These are phyloP conservation scores for Ogataea methanolica DNA, from an alignment of 805 yeast genomes.

Conservation along the genomic window DNA sequence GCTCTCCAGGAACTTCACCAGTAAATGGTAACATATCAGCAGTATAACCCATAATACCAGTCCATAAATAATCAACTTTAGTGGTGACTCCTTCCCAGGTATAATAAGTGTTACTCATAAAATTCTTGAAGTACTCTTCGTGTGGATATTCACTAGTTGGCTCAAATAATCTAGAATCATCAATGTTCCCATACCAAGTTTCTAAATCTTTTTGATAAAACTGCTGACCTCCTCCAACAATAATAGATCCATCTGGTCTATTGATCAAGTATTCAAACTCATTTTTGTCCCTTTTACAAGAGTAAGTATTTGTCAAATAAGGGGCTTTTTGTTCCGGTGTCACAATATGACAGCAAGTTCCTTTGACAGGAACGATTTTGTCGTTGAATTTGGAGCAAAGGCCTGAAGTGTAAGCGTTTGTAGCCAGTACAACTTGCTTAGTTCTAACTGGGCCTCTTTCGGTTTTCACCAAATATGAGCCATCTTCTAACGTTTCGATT, in stretches of 20 bases:
- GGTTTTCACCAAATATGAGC: constrained; percentile 31
- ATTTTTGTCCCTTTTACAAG: constrained; percentile 21
- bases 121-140: constrained; percentile 22
- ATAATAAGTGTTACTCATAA: constrained; percentile 28
- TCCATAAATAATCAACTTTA: constrained; percentile 32
- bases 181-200: constrained; percentile 24
- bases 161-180: constrained; percentile 30
- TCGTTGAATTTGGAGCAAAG: constrained; percentile 23
- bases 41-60: constrained; percentile 45
- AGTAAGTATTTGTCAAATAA: constrained; percentile 34
- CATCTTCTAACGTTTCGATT: constrained; percentile 16
- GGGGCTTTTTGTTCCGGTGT: constrained; percentile 24
- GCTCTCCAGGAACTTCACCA: constrained; percentile 33
- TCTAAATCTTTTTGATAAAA: neutral
- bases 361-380: constrained; percentile 33
- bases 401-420: constrained; percentile 32
- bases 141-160: constrained; percentile 6
- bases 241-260: constrained; percentile 30
- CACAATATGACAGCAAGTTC: constrained; percentile 22
- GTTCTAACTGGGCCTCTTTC: constrained; percentile 24
- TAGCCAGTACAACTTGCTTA: constrained; percentile 33
- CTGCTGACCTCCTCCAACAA: constrained; percentile 30
- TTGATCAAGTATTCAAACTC: constrained; percentile 33
- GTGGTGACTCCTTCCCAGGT: constrained; percentile 30
- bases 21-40: constrained; percentile 38